Percentiles rank a stretch among this genome's conserved stretches.
Conservation (phyloP, 495 filamentous ascomycete species). For the Evernia prunastri region DNA sequence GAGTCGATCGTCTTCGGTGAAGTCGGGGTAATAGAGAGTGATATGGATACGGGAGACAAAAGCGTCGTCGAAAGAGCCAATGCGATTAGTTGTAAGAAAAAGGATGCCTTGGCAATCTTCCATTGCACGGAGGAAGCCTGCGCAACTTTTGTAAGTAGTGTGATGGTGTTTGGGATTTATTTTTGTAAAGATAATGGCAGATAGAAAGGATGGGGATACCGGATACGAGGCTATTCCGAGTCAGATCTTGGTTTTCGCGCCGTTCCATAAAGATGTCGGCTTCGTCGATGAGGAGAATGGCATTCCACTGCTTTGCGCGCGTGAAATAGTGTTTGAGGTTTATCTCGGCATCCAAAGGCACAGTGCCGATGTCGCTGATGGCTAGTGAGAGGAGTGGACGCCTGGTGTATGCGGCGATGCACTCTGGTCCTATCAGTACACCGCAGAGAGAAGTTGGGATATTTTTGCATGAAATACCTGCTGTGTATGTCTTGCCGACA, state of each 20-base stretch:
- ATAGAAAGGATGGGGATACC: constrained; percentile 11
- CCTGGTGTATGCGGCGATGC: constrained; percentile 23
- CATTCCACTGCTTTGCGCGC: constrained; percentile 21
- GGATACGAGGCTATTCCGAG: constrained; percentile 42
- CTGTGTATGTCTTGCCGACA: constrained; percentile 30
- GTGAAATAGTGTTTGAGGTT: constrained; percentile 13
- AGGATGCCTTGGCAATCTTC: constrained; percentile 30
- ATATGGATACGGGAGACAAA: constrained; percentile 41
- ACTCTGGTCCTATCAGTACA: constrained; percentile 19
- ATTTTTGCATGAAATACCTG: constrained; percentile 7
- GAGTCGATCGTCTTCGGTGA: constrained; percentile 9
- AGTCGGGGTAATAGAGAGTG: constrained; percentile 24
- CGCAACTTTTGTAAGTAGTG: not conserved
- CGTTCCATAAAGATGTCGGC: constrained; percentile 36
- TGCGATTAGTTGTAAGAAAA: constrained; percentile 39
- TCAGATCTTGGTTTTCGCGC: constrained; percentile 28
- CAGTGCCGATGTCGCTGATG: constrained; percentile 23
- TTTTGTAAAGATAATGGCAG: not conserved
- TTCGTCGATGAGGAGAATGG: constrained; percentile 35
- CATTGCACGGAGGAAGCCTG: constrained; percentile 53
- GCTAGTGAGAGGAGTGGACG: constrained; percentile 25
- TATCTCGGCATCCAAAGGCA: not conserved
- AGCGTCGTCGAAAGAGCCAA: constrained; percentile 37
- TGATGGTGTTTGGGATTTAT: not conserved
- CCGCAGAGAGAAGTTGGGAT: not conserved